A percentile compares a stretch with the other conserved stretches of the same genome.
phyloP scores from a whole-genome alignment of 305 asterid species.

The Striga hermonthica region DNA sequence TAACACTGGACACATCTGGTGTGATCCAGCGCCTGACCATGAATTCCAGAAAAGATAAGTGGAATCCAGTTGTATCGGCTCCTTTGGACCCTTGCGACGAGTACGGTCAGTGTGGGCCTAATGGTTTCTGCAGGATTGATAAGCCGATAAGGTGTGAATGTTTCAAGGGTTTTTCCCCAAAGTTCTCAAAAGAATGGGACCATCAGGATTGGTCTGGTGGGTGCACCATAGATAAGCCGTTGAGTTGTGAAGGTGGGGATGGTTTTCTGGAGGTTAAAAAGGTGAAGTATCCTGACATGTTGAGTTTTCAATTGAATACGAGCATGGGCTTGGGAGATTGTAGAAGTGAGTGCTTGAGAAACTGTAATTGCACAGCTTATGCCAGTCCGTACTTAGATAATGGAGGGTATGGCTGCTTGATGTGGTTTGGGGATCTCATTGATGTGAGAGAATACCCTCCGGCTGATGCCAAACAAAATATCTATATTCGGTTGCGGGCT shows the following conservation, averaged over 20 bases:
- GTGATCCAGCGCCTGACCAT: neutral
- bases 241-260: conserved; percentile 36
- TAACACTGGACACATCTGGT: conserved; percentile 32
- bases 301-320: conserved; percentile 27
- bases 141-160: conserved; percentile 33
- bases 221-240: conserved; percentile 34
- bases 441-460: conserved; percentile 35
- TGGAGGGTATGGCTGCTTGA: conserved; percentile 41
- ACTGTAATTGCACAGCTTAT: conserved; percentile 45
- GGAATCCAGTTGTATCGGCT: conserved; percentile 12
- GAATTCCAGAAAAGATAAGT: conserved; percentile 29
- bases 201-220: conserved; percentile 41
- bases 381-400: conserved; percentile 34
- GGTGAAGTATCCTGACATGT: conserved; percentile 36
- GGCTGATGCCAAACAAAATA: conserved; percentile 31
- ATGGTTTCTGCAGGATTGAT: conserved; percentile 37
- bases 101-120: conserved; percentile 40
- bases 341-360: conserved; percentile 36
- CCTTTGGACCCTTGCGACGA: conserved; percentile 39
- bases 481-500: conserved; percentile 35
- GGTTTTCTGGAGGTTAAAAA: conserved; percentile 33
- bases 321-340: conserved; percentile 38
- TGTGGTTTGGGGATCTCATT: conserved; percentile 48
- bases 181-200: conserved; percentile 35
- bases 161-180: conserved; percentile 38